Conservation (phyloP, 306 rosid species). For the Geum urbanum region DNA sequence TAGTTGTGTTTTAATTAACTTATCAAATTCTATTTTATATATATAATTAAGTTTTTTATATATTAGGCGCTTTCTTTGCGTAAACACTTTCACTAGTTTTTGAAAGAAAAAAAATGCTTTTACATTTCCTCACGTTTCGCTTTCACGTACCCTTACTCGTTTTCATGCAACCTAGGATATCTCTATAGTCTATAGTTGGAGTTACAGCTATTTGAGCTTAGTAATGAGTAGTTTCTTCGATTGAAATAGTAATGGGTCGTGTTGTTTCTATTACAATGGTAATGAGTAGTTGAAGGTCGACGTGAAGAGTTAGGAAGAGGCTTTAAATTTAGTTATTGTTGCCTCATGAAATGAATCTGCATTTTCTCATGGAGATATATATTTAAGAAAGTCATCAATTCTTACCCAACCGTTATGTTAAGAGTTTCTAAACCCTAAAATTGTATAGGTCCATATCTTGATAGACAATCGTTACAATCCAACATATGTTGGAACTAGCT, state of each 20-base stretch:
- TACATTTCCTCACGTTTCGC: too few species aligned
- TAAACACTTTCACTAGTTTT: not conserved
- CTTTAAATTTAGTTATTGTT: constrained; percentile 3
- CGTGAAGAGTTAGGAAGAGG: constrained; percentile 6
- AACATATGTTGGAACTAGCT: too few species aligned
- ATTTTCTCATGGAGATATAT: not conserved
- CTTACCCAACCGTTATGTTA: not conserved
- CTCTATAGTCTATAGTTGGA: not conserved
- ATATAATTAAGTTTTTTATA: too few species aligned
- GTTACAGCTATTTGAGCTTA: not conserved
- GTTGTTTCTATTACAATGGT: not conserved
- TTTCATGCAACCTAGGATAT: too few species aligned
- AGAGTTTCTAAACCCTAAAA: not conserved
- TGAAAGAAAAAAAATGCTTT: too few species aligned
- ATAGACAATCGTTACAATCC: not conserved
- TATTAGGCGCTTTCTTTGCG: too few species aligned
- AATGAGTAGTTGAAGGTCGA: not conserved
- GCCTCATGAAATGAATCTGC: not conserved
- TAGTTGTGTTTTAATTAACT: too few species aligned
- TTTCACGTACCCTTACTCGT: too few species aligned
- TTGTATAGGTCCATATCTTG: not conserved
- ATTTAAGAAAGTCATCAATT: not conserved
- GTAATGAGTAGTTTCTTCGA: not conserved
- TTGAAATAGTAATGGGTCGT: not conserved
- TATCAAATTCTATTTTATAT: too few species aligned